Conservation (phyloP, 495 filamentous ascomycete genomes). For the Thermothielavioides terrestris region DNA sequence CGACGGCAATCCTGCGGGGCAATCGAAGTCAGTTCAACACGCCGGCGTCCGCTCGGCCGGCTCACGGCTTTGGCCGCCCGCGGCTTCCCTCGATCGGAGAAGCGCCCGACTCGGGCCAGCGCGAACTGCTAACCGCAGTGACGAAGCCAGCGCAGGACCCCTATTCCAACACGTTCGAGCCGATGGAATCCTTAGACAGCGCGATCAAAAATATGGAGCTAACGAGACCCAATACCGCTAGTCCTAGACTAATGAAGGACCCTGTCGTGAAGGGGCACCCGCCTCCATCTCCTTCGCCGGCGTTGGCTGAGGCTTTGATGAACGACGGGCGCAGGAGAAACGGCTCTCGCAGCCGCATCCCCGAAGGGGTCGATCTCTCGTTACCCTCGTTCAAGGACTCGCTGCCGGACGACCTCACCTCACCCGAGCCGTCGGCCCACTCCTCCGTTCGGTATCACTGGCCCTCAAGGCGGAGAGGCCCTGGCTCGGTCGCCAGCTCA, state of each 20-base stretch:
- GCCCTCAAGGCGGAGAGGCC: slow-evolving; percentile 38
- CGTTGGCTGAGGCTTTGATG: slow-evolving; percentile 41
- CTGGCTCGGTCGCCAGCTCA: slow-evolving; percentile 41
- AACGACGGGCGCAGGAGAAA: slow-evolving; percentile 48
- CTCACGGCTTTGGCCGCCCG: slow-evolving; percentile 56
- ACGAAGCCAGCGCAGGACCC: slow-evolving; percentile 14
- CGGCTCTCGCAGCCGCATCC: slow-evolving; percentile 72
- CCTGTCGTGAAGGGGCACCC: slow-evolving; percentile 28
- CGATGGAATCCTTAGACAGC: slow-evolving; percentile 8
- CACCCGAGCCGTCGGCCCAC: slow-evolving; percentile 40
- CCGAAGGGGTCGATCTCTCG: slow-evolving; percentile 69
- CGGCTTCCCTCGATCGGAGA: slow-evolving; percentile 83
- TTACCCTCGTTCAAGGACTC: slow-evolving; percentile 51
- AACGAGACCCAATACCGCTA: slow-evolving; percentile 38
- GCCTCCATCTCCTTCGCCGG: slow-evolving; percentile 44
- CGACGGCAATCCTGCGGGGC: slow-evolving; percentile 57
- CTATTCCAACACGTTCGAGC: slow-evolving; percentile 12
- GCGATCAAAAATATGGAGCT: slow-evolving; percentile 18
- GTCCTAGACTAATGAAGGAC: slow-evolving; percentile 41
- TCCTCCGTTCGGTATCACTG: slow-evolving; percentile 37
- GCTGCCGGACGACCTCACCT: slow-evolving; percentile 42
- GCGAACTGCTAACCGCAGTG: slow-evolving; percentile 25
- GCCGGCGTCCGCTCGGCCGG: slow-evolving; percentile 64
- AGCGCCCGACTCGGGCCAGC: slow-evolving; percentile 40
- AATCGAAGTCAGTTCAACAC: slow-evolving; percentile 49